Evolutionary conservation across 2,329 filamentous ascomycete genomes (phyloP).

Genomic region (Sclerotinia trifoliorum): DNA sequence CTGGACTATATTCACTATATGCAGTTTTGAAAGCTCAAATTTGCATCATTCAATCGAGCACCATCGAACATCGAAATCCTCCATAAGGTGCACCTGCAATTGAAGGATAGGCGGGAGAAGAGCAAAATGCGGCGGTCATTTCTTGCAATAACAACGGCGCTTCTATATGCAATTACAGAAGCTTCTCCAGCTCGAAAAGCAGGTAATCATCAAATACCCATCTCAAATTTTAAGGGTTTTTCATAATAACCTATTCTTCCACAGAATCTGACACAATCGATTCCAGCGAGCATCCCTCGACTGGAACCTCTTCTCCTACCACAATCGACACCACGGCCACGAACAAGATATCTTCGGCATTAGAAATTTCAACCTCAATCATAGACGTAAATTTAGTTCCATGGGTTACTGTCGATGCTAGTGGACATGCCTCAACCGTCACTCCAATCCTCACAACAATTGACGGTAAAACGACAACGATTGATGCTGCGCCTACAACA

Average conservation of each 20-base stretch:
- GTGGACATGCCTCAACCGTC: slow-evolving; percentile 33
- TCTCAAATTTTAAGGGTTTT: neutral
- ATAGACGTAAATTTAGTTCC: slow-evolving; percentile 27
- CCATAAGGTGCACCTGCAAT: neutral
- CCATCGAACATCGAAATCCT: neutral
- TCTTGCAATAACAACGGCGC: neutral
- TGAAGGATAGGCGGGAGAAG: neutral
- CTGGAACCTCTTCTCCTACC: neutral
- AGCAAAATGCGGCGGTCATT: neutral
- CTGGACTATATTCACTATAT: neutral
- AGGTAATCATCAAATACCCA: neutral
- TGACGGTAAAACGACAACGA: slow-evolving; percentile 31
- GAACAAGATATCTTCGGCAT: neutral
- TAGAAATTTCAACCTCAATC: neutral
- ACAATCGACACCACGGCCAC: neutral
- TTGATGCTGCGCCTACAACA: slow-evolving; percentile 29
- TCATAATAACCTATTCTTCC: neutral
- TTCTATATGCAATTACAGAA: slow-evolving; percentile 1
- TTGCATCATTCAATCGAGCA: neutral
- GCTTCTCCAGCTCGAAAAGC: neutral
- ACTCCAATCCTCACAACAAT: slow-evolving; percentile 34
- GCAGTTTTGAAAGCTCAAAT: neutral
- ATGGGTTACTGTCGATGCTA: slow-evolving; percentile 36
- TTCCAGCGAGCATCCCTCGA: neutral
- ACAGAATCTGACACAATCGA: neutral